Evolutionary conservation across 2,329 filamentous ascomycete species (phyloP).

Genomic region (Amphichorda felina): DNA sequence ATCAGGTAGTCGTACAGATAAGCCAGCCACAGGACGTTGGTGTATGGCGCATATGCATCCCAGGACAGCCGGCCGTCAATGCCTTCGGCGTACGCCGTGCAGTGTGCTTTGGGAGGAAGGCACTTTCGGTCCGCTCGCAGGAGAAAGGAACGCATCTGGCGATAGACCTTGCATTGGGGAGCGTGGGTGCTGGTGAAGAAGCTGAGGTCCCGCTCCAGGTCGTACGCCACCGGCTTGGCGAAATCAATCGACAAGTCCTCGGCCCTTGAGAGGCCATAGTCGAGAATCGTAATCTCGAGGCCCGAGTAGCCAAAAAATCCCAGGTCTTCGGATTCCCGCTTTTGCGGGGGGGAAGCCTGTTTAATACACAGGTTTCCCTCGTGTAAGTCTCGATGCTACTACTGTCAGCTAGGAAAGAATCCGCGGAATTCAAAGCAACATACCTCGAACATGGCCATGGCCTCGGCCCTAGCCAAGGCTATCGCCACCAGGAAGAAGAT

Average conservation of each 20-base stretch:
- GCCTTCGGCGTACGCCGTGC: slow-evolving; percentile 31
- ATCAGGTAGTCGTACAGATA: slow-evolving; percentile 46
- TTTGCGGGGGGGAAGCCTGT: slow-evolving; percentile 21
- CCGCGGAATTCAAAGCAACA: background rate
- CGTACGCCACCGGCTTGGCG: slow-evolving; percentile 34
- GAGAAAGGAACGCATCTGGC: slow-evolving; percentile 48
- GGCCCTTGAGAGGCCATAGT: slow-evolving; percentile 53
- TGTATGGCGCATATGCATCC: slow-evolving; percentile 45
- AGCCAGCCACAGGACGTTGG: slow-evolving; percentile 53
- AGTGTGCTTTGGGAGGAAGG: slow-evolving; percentile 33
- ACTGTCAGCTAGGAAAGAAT: slow-evolving; percentile 5
- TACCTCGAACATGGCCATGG: slow-evolving; percentile 48
- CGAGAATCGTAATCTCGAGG: slow-evolving; percentile 51
- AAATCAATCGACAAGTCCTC: slow-evolving; percentile 26
- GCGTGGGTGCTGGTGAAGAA: slow-evolving; percentile 50
- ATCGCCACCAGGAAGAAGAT: slow-evolving; percentile 49
- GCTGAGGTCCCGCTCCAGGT: slow-evolving; percentile 47
- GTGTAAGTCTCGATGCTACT: slow-evolving; percentile 51
- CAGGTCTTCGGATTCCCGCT: slow-evolving; percentile 15
- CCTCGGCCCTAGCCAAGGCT: slow-evolving; percentile 47
- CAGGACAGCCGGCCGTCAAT: slow-evolving; percentile 37
- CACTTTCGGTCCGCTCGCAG: slow-evolving; percentile 37
- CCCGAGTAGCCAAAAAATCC: slow-evolving; percentile 46
- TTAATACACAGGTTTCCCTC: slow-evolving; percentile 53
- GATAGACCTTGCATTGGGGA: slow-evolving; percentile 48